These are phyloP conservation scores for Xerocomus amazonicus DNA, from an alignment of 1,284 basidiomycete species.

Conservation along the genomic window DNA sequence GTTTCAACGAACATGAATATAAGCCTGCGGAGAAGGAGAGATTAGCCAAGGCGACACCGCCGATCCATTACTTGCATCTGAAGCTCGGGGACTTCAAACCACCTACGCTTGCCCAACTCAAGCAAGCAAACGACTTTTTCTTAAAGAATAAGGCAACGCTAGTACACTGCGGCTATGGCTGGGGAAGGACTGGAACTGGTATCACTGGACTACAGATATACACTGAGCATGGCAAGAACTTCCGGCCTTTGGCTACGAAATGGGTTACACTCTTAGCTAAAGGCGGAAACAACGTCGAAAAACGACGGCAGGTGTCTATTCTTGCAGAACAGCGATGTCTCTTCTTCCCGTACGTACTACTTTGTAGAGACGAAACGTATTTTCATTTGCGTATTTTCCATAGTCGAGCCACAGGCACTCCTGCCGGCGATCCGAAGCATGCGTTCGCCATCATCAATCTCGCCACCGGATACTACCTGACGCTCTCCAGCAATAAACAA, in stretches of 20 bases:
- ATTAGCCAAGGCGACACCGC: neutral
- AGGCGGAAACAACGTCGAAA: constrained; percentile 14
- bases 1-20: constrained; percentile 10
- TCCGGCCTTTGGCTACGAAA: constrained; percentile 1
- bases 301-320: constrained; percentile 10
- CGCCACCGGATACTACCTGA: constrained; percentile 10
- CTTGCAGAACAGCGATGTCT: constrained; percentile 7
- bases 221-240: constrained; percentile 2
- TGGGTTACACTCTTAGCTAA: constrained; percentile 1
- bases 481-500: constrained; percentile 2
- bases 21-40: constrained; percentile 1
- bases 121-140: constrained; percentile 13
- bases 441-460: constrained; percentile 9
- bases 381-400: too few relatives aligned
- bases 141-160: constrained; percentile 8
- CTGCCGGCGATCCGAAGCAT: neutral
- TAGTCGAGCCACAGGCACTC: constrained; percentile 6
- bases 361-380: too few relatives aligned
- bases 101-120: constrained; percentile 9
- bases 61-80: constrained; percentile 15
- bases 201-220: constrained; percentile 14
- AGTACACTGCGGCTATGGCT: constrained; percentile 14
- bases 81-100: constrained; percentile 11
- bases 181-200: constrained; percentile 11
- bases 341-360: constrained; percentile 10